Percentiles rank a stretch among this genome's conserved stretches.
Evolutionary conservation across 1,284 basidiomycete species (phyloP).

Genomic region (Cryptococcus jaspeensis): DNA sequence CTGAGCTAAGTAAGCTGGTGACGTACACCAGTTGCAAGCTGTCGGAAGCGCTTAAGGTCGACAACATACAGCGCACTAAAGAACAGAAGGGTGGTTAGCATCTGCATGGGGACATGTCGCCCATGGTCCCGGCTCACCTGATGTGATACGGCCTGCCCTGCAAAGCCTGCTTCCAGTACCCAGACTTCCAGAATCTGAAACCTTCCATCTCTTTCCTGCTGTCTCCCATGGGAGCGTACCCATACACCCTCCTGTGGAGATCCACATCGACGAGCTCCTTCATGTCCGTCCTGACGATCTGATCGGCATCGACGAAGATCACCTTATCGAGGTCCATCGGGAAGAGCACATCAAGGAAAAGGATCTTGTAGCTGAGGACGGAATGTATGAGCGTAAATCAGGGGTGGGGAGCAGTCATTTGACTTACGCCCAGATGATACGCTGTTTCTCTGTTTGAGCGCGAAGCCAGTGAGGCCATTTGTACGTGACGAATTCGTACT

Average conservation of each 20-base stretch:
- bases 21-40: slow-evolving; percentile 75
- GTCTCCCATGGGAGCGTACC: slow-evolving; percentile 96
- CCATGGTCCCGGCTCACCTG: slow-evolving; percentile 60
- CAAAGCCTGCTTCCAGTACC: slow-evolving; percentile 87
- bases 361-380: slow-evolving; percentile 74
- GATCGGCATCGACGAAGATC: slow-evolving; percentile 97
- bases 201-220: slow-evolving; percentile 94
- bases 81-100: neutral
- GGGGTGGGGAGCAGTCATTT: neutral
- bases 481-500: slow-evolving; percentile 94
- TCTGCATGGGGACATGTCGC: neutral
- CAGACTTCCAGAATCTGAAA: slow-evolving; percentile 97
- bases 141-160: slow-evolving; percentile 85
- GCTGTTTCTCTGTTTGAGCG: slow-evolving; percentile 94
- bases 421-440: slow-evolving; percentile 86
- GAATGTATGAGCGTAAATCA: neutral
- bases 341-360: slow-evolving; percentile 97
- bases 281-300: slow-evolving; percentile 94
- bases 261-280: slow-evolving; percentile 89
- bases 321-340: slow-evolving; percentile 97
- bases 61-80: slow-evolving; percentile 88
- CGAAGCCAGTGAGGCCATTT: slow-evolving; percentile 98
- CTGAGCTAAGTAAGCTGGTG: neutral
- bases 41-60: slow-evolving; percentile 90
- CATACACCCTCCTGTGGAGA: slow-evolving; percentile 86